Evolutionary conservation across 306 rosid genomes (phyloP), one percentile per base, ranked within the genome.

Genomic region (Quercus variabilis): DNA sequence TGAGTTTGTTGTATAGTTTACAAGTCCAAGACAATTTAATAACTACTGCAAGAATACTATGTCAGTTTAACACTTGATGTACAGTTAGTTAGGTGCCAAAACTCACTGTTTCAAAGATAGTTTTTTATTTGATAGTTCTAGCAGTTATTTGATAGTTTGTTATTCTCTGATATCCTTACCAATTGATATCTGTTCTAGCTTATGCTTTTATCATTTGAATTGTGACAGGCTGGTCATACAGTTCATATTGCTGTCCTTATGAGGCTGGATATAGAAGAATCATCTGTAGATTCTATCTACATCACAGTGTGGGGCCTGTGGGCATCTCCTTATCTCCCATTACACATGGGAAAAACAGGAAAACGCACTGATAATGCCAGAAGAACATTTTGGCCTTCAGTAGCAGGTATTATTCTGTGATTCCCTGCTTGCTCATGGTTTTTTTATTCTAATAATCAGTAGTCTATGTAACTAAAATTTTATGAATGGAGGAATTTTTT

Each of bases 311-410:
- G 46, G 46, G 46, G 11, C 46, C 11, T 7, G 46, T 38, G 98
- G 99, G 96, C 99, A 25, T 95, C 99, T 75, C 88, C 91, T 78
- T 87, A 90, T 82, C 97, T 91, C 80, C 99, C 98, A 59, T 82
- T 95, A 64, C 99, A 95, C 84, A 89, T 91, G 97, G 98, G 99
- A 21, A 95, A 92, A 87, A 79, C 88, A 5, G 97, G 46, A 92
- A 84, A 92, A 90, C 79, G 91, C 97, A 60, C 1, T 38, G 68
- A 84, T 85, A 83, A 89, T 95, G 84, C 75, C 74, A 19, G 86
- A 92, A 68, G 89, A 91, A 31, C 96, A 95, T 88, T 92, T 95
- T 84, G 98, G 99, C 19, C 84, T 59, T 81, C 99, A 91, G 62
- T 86, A 92, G 72, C 98, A 92, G 97, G 99, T 92, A 91, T 67